Conservation (phyloP, 1,139 yeast species). For the Debaryomyces subglobosus region DNA sequence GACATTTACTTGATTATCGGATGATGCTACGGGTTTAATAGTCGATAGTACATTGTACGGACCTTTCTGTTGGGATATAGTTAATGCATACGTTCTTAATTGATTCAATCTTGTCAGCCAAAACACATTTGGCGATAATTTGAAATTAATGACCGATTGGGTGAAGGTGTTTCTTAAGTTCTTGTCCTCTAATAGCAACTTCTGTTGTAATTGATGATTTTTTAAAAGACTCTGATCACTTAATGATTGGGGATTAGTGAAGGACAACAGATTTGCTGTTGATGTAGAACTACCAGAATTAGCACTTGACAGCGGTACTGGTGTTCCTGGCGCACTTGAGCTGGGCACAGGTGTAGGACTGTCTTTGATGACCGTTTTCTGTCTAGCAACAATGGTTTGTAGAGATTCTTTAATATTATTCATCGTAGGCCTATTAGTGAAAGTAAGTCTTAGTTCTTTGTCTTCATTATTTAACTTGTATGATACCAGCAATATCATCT, state of each 20-base stretch:
- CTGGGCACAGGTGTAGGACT: slow-evolving; percentile 22
- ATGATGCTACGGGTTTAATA: slow-evolving; percentile 87
- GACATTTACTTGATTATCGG: slow-evolving; percentile 89
- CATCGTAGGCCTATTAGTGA: slow-evolving; percentile 76
- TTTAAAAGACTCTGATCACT: slow-evolving; percentile 53
- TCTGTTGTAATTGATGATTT: slow-evolving; percentile 79
- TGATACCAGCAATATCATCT: slow-evolving; percentile 66
- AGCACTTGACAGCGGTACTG: slow-evolving; percentile 10
- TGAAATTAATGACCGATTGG: slow-evolving; percentile 82
- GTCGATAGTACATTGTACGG: slow-evolving; percentile 94
- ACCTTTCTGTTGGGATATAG: slow-evolving; percentile 83
- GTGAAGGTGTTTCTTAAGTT: slow-evolving; percentile 76
- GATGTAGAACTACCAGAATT: slow-evolving; percentile 12
- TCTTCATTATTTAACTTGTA: slow-evolving; percentile 39
- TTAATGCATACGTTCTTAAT: slow-evolving; percentile 81
- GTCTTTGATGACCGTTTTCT: slow-evolving; percentile 51
- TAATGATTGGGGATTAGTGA: slow-evolving; percentile 30
- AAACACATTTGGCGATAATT: slow-evolving; percentile 78
- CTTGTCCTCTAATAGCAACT: slow-evolving; percentile 69
- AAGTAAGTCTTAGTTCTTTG: slow-evolving; percentile 55
- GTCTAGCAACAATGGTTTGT: slow-evolving; percentile 73
- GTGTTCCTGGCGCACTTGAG: slow-evolving; percentile 15
- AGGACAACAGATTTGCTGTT: slow-evolving; percentile 30
- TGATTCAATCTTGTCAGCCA: slow-evolving; percentile 86
- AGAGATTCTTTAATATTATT: slow-evolving; percentile 69